A percentile compares a stretch with the other conserved stretches of the same genome.
Conservation (phyloP, 148 eudicot species). For the Chenopodium quinoa region DNA sequence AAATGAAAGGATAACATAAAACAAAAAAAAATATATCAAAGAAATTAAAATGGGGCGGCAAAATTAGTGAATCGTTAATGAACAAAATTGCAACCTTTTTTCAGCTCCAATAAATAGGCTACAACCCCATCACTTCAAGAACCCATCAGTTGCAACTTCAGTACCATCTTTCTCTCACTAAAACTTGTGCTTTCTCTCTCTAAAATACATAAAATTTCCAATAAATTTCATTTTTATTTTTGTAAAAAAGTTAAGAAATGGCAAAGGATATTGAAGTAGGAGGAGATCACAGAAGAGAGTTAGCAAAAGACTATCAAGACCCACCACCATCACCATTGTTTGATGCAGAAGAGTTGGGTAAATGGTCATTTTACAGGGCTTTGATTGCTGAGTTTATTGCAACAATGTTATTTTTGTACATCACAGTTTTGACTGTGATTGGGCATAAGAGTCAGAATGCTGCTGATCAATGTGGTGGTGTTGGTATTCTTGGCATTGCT, state of each 20-base stretch:
- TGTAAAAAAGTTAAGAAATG: constrained; percentile 11
- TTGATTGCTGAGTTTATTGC: constrained; percentile 42
- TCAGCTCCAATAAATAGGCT: background rate
- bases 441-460: constrained; percentile 29
- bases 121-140: constrained; percentile 8
- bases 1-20: constrained; percentile 6
- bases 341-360: constrained; percentile 32
- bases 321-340: constrained; percentile 45
- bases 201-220: background rate
- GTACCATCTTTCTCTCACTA: background rate
- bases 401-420: constrained; percentile 37
- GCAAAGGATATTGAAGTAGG: constrained; percentile 34
- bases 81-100: background rate
- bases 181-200: background rate
- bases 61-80: background rate
- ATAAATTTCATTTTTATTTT: background rate
- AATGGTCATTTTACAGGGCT: constrained; percentile 45
- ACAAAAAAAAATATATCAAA: background rate
- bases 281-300: background rate
- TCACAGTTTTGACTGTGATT: constrained; percentile 39
- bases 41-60: constrained; percentile 27
- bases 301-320: constrained; percentile 40
- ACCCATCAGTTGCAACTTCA: background rate
- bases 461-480: constrained; percentile 36
- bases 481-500: constrained; percentile 48